phyloP scores from a whole-genome alignment of 1,284 basidiomycete genomes.

The Phlebopus sp. region DNA sequence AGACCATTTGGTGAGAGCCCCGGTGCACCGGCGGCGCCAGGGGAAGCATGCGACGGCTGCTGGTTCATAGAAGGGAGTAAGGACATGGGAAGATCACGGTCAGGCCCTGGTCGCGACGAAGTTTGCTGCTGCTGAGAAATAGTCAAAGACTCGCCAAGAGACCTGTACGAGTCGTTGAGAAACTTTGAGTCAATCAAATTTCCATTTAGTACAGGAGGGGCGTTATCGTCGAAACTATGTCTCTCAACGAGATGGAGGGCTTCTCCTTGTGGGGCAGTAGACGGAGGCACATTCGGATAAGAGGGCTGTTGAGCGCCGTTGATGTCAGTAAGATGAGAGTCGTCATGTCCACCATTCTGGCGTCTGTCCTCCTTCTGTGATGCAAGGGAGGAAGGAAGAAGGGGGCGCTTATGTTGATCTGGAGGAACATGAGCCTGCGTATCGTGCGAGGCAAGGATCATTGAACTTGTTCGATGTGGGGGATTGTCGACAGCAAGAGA shows the following conservation, averaged over 20 bases:
- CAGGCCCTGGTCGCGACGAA: conserved; percentile 22
- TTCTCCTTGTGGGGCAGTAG: conserved; percentile 39
- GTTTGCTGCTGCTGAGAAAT: conserved; percentile 21
- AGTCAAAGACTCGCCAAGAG: conserved; percentile 23
- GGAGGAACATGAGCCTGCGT: conserved; percentile 14
- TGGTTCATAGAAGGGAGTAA: conserved; percentile 42
- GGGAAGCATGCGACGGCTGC: conserved; percentile 41
- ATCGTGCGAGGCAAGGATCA: conserved; percentile 27
- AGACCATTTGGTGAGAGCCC: conserved; percentile 34
- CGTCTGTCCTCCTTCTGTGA: conserved; percentile 17
- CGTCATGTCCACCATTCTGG: conserved; percentile 23
- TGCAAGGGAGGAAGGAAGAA: conserved; percentile 9
- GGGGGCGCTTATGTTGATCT: not conserved
- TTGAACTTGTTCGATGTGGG: conserved; percentile 27
- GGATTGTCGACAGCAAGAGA: conserved; percentile 34
- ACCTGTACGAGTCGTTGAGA: conserved; percentile 32
- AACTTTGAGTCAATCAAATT: conserved; percentile 27
- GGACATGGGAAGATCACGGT: conserved; percentile 28
- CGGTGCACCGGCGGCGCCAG: conserved; percentile 38
- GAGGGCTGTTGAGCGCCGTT: conserved; percentile 32
- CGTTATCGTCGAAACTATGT: conserved; percentile 47
- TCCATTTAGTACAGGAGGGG: conserved; percentile 33
- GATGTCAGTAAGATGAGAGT: conserved; percentile 22
- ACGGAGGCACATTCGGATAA: conserved; percentile 38
- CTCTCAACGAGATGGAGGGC: conserved; percentile 47